phyloP scores from a whole-genome alignment of 345 rosid genomes.

The Theobroma cacao region DNA sequence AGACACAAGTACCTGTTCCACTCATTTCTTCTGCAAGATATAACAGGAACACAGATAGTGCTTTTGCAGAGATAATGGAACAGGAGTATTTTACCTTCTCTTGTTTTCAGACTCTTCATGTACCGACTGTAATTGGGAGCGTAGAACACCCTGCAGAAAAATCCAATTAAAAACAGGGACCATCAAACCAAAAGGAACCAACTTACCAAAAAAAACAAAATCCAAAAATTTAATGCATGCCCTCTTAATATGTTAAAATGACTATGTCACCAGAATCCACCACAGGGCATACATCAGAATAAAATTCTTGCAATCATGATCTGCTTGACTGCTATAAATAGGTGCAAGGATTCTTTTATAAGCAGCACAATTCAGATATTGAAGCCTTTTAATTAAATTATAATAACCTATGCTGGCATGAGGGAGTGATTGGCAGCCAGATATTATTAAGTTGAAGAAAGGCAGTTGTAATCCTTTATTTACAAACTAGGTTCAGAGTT shows the following conservation, averaged over 20 bases:
- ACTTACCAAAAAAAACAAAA: neutral
- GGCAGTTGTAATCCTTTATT: neutral
- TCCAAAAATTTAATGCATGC: neutral
- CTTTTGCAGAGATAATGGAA: neutral
- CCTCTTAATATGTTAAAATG: neutral
- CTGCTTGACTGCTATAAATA: neutral
- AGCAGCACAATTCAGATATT: neutral
- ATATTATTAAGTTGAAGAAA: neutral
- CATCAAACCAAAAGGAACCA: neutral
- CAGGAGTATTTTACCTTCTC: slow-evolving; percentile 48
- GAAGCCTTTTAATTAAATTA: neutral
- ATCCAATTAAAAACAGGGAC: slow-evolving; percentile 10
- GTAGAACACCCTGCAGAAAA: slow-evolving; percentile 66
- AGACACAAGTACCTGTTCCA: neutral
- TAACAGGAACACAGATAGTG: neutral
- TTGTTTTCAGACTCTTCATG: slow-evolving; percentile 73
- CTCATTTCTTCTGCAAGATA: neutral
- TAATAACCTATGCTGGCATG: neutral
- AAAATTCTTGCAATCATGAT: neutral
- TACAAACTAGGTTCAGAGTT: neutral
- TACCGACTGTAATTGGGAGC: slow-evolving; percentile 84
- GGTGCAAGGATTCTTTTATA: neutral
- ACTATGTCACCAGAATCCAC: neutral
- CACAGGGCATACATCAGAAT: slow-evolving; percentile 1
- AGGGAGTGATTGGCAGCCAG: neutral